Conservation (phyloP, 441 rosid species). For the Geranium incanum region DNA sequence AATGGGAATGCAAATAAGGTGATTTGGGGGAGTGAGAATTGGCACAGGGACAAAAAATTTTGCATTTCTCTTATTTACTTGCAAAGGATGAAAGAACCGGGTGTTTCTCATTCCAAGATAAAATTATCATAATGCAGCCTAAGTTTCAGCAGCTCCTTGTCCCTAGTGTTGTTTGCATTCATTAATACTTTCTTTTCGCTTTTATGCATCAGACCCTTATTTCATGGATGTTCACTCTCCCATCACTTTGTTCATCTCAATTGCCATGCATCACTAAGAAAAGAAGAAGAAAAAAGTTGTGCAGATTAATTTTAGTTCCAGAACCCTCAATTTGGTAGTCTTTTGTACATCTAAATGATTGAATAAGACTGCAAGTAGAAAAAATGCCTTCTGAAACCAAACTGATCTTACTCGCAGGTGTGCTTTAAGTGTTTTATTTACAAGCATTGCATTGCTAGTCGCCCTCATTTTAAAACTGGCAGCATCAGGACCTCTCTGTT, state of each 20-base stretch:
- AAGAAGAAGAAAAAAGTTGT: neutral
- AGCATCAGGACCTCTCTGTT: neutral
- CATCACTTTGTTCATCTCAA: neutral
- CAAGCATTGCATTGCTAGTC: neutral
- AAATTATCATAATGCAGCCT: no score
- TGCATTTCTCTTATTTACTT: no score
- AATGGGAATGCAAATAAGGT: no score
- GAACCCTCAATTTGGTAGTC: neutral
- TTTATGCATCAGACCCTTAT: neutral
- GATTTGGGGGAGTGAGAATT: no score
- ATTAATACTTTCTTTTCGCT: neutral
- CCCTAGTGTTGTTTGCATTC: neutral
- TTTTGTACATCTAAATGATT: neutral
- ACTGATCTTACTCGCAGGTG: neutral
- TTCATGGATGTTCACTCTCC: neutral
- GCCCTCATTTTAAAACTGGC: neutral
- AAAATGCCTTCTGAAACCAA: neutral
- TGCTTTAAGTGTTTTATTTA: neutral
- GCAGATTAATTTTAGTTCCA: neutral
- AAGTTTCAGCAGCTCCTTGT: neutral
- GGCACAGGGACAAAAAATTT: no score
- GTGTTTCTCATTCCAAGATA: no score
- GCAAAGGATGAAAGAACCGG: no score
- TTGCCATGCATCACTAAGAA: neutral
- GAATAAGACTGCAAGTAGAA: neutral